phyloP scores from a whole-genome alignment of 2,329 filamentous ascomycete species.

The Xylariomycetidae sp. region DNA sequence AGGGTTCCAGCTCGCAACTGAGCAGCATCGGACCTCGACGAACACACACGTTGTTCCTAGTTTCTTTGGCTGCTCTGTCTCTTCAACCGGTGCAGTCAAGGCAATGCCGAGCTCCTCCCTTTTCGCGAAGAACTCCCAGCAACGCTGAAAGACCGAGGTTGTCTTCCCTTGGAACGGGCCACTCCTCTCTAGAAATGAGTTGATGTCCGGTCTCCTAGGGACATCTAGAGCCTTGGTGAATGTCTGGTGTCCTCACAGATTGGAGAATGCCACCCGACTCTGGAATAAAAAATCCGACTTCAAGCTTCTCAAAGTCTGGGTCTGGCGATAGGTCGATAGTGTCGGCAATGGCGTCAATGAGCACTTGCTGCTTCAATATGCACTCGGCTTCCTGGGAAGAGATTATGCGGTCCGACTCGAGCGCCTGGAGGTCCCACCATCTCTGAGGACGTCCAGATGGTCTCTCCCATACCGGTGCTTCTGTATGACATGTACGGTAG shows the following conservation, averaged over 20 bases:
- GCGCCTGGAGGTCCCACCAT: no score
- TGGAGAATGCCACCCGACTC: neutral
- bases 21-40: no score
- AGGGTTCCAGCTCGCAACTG: no score
- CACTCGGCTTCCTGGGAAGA: slow-evolving; percentile 2
- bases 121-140: slow-evolving; percentile 7
- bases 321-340: slow-evolving; percentile 3
- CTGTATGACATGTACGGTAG: no score
- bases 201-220: neutral
- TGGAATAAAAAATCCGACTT: neutral
- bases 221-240: neutral
- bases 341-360: slow-evolving; percentile 3
- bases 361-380: slow-evolving; percentile 4
- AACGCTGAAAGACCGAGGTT: neutral
- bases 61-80: no score
- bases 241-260: neutral
- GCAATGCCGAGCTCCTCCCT: slow-evolving; percentile 7
- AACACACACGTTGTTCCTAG: no score
- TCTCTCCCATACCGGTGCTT: no score
- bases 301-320: neutral
- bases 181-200: slow-evolving; percentile 1
- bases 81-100: slow-evolving; percentile 1
- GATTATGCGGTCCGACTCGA: no score
- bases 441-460: no score
- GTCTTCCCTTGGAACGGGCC: slow-evolving; percentile 3